These are phyloP conservation scores for Phytopythium sindhum DNA, from an alignment of 352 stramenopile genomes.

Conservation along the genomic window DNA sequence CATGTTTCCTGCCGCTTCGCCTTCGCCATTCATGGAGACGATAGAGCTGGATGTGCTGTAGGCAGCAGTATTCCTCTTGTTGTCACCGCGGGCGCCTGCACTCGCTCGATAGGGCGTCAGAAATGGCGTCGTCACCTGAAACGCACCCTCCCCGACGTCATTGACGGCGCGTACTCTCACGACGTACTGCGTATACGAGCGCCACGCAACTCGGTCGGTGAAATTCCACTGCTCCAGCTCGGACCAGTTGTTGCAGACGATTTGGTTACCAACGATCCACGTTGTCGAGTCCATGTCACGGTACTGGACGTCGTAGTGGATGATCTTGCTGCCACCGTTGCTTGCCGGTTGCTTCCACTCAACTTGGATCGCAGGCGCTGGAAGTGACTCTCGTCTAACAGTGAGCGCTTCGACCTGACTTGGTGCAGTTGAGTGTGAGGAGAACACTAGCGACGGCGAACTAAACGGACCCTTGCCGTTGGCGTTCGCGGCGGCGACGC, in stretches of 20 bases:
- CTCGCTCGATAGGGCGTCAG: constrained; percentile 29
- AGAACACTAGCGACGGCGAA: constrained; percentile 25
- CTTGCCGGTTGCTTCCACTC: constrained; percentile 29
- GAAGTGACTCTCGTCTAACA: constrained; percentile 13
- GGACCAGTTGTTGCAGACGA: background rate
- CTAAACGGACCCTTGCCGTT: constrained; percentile 62
- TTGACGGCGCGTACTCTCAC: constrained; percentile 38
- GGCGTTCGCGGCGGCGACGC: constrained; percentile 41
- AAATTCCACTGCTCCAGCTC: constrained; percentile 4
- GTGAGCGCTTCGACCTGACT: constrained; percentile 13
- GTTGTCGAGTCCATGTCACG: constrained; percentile 32
- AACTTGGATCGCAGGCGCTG: constrained; percentile 11
- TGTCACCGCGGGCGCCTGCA: background rate
- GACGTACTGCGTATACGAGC: constrained; percentile 38
- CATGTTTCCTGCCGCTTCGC: constrained; percentile 32
- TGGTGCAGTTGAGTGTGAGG: constrained; percentile 24
- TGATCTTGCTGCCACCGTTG: constrained; percentile 22
- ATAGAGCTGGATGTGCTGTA: background rate
- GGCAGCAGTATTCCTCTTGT: background rate
- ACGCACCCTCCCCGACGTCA: constrained; percentile 20
- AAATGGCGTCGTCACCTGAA: constrained; percentile 26
- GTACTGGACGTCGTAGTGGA: constrained; percentile 47
- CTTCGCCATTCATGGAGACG: constrained; percentile 18
- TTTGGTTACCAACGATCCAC: constrained; percentile 25
- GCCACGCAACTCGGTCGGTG: constrained; percentile 6